Evolutionary conservation across 805 yeast species (phyloP), one percentile per base, ranked within the genome.

Genomic region (Suhomyces sp.): DNA sequence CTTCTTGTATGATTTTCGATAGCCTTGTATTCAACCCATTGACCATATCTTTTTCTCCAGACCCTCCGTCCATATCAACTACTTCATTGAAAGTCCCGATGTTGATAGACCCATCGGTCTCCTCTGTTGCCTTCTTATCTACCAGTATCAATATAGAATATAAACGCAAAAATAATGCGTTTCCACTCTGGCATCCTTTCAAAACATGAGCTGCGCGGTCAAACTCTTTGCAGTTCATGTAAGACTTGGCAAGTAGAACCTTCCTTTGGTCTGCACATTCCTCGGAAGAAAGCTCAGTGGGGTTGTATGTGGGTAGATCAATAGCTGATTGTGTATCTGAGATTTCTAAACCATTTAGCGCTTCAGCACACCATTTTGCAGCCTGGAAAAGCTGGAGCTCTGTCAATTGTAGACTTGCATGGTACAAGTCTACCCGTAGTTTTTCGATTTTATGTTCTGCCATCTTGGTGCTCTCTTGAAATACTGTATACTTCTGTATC

Each of bases 301-400:
- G 19, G 9, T 19, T 4, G 7, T 20, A 24, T 14, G n/a, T 20
- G 19, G 6, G 23, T n/a, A 11, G n/a, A 25, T n/a, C n/a, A 15
- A 11, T 6, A 11, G 25, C 25, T 14, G 12, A 14, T 16, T 31
- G 21, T 11, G 13, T 3, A 8, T 19, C 20, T n/a, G n/a, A n/a
- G n/a, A n/a, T n/a, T 22, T 31, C 27, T 43, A 84, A 60, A 0
- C 91, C 95, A 47, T 71, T 73, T 14, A 83, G 63, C 1, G 95
- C 95, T 50, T 88, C 96, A 2, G 87, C 80, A 38, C 66, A 70
- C 95, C 95, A 88, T 63, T 86, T 86, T 3, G 95, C 77, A 0
- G 88, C 80, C 33, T 78, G 79, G 49, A 72, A 70, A 9, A 88
- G 65, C 39, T 83, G 77, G 40, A 86, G 63, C 21, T 75, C 73